These are phyloP conservation scores for Salix udensis DNA, from an alignment of 345 rosid genomes.

Conservation along the genomic window DNA sequence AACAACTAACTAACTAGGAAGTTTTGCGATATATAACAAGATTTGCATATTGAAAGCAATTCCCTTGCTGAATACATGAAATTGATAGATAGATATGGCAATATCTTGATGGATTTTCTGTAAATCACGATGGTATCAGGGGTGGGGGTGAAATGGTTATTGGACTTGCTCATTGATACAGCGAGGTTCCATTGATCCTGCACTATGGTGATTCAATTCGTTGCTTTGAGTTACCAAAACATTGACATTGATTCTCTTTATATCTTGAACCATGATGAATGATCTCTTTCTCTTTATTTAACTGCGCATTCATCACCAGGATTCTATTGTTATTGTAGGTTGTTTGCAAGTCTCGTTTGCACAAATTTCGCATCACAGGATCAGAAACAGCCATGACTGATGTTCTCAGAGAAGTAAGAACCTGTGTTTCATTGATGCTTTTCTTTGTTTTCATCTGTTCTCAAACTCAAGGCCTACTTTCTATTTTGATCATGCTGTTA, in stretches of 20 bases:
- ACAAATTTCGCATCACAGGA: background rate
- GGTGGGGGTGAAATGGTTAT: too few relatives aligned
- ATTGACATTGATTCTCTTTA: background rate
- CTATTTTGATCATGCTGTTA: background rate
- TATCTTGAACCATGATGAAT: background rate
- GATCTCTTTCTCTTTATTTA: background rate
- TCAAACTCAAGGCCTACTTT: background rate
- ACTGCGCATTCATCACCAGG: background rate
- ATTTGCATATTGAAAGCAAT: background rate
- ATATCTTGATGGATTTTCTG: too few relatives aligned
- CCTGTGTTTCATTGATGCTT: background rate
- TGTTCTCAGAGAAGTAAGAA: background rate
- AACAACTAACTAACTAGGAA: background rate
- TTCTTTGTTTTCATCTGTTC: background rate
- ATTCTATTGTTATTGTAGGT: background rate
- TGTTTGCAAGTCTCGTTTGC: background rate
- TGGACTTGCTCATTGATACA: too few relatives aligned
- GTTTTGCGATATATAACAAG: background rate
- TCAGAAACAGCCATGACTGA: background rate
- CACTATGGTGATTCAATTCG: too few relatives aligned
- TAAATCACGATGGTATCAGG: too few relatives aligned
- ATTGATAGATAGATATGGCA: too few relatives aligned
- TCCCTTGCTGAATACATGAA: too few relatives aligned
- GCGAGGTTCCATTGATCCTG: too few relatives aligned
- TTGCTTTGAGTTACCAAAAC: too few relatives aligned